Conservation (phyloP, 805 yeast species). For the Ogataea trehalophila region DNA sequence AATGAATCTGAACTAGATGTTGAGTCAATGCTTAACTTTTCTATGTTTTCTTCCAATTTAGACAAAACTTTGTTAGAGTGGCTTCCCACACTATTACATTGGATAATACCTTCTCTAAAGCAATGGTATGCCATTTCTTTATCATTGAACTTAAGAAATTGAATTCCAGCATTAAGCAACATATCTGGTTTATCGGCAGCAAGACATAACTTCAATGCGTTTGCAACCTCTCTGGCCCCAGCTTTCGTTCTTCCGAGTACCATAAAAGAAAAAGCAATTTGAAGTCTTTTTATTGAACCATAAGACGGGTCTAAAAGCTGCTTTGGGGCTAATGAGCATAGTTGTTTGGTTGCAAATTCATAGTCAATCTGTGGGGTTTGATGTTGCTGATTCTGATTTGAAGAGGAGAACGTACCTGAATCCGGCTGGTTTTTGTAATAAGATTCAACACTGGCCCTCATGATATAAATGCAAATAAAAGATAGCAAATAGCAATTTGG, state of each 20-base stretch:
- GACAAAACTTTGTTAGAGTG: constrained; percentile 4
- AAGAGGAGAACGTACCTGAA: constrained; percentile 14
- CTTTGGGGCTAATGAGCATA: constrained; percentile 4
- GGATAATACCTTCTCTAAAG: constrained; percentile 14
- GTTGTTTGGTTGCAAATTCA: constrained; percentile 14
- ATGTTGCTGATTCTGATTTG: constrained; percentile 13
- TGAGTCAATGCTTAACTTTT: not conserved
- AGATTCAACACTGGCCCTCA: not conserved
- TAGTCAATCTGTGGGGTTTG: constrained; percentile 11
- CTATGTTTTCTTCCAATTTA: constrained; percentile 7
- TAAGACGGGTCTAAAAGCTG: constrained; percentile 11
- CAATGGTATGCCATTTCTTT: constrained; percentile 12
- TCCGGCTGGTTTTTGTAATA: constrained; percentile 10
- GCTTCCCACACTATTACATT: constrained; percentile 10
- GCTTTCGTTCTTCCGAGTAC: constrained; percentile 14
- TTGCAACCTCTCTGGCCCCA: constrained; percentile 16
- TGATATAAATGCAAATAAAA: not conserved
- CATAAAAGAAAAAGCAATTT: constrained; percentile 14
- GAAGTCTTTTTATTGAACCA: constrained; percentile 7
- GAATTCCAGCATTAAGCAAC: constrained; percentile 13
- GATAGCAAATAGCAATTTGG: too few relatives aligned
- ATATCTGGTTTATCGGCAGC: constrained; percentile 8
- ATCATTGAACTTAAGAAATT: constrained; percentile 11
- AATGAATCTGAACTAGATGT: too few relatives aligned
- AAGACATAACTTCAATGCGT: constrained; percentile 11